A percentile compares a stretch with the other conserved stretches of the same genome.
Evolutionary conservation across 352 stramenopile genomes (phyloP).

Genomic region (Phytophthora cryptogea): DNA sequence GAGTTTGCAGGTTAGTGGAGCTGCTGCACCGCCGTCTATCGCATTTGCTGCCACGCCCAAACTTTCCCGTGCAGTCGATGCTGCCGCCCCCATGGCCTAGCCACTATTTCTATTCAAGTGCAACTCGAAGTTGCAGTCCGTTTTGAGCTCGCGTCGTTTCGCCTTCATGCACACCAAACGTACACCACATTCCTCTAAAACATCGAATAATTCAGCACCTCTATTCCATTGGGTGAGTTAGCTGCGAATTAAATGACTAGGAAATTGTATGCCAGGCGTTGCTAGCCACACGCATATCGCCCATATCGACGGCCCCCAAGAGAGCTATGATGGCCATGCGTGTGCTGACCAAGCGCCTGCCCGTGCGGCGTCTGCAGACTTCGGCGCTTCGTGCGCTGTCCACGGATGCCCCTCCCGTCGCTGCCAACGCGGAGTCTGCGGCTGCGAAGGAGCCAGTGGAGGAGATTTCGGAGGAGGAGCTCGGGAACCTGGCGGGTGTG

Average conservation of each 20-base stretch:
- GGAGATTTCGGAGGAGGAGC: constrained; percentile 30
- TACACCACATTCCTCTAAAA: constrained; percentile 13
- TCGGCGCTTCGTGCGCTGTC: constrained; percentile 47
- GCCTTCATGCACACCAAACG: neutral
- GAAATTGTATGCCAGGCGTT: constrained; percentile 21
- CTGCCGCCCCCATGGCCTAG: constrained; percentile 56
- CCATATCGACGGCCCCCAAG: constrained; percentile 27
- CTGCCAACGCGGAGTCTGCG: neutral
- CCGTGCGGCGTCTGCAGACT: constrained; percentile 27
- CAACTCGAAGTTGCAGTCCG: constrained; percentile 11
- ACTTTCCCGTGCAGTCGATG: constrained; percentile 64
- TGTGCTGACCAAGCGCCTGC: constrained; percentile 45
- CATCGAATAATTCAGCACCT: constrained; percentile 6
- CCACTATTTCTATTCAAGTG: neutral
- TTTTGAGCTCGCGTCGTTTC: too few species aligned
- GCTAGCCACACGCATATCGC: constrained; percentile 30
- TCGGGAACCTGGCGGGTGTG: constrained; percentile 58
- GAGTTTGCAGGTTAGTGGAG: constrained; percentile 57
- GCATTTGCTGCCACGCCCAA: constrained; percentile 12
- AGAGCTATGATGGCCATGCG: constrained; percentile 62
- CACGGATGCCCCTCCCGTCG: constrained; percentile 25
- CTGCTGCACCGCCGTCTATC: neutral
- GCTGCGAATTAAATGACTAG: constrained; percentile 11
- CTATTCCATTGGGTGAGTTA: constrained; percentile 16
- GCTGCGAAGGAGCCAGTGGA: constrained; percentile 15